A percentile compares a stretch with the other conserved stretches of the same genome.
Conservation (phyloP, 257 asterid genomes). For the Leptodermis oblonga region DNA sequence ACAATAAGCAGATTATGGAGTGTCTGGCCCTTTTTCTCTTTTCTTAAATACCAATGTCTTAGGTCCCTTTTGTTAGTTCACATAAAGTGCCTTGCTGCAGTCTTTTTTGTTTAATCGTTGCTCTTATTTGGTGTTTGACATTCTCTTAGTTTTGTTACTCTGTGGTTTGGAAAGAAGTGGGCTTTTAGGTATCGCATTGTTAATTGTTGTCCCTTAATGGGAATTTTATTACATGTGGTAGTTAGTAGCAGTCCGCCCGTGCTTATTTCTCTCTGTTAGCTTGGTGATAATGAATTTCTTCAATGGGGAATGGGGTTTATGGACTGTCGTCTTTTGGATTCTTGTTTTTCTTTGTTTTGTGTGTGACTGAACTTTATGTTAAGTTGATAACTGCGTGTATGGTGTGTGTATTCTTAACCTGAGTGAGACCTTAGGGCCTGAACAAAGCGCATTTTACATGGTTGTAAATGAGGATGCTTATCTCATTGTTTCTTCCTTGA, state of each 20-base stretch:
- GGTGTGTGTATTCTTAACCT: neutral
- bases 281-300: neutral
- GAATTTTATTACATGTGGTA: neutral
- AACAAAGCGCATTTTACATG: neutral
- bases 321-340: neutral
- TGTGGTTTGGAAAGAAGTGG: neutral
- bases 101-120: neutral
- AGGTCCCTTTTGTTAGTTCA: neutral
- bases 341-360: neutral
- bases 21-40: neutral
- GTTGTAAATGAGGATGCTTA: neutral
- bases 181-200: neutral
- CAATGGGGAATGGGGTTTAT: too few relatives aligned
- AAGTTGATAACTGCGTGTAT: neutral
- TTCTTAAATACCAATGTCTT: conserved; percentile 1
- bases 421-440: neutral
- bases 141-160: neutral
- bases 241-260: neutral
- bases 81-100: neutral
- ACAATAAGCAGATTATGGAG: neutral
- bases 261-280: neutral
- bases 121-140: neutral
- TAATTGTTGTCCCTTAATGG: neutral
- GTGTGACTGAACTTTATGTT: neutral
- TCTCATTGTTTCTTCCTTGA: conserved; percentile 4